These are phyloP conservation scores for Acer campestre DNA, from an alignment of 345 rosid genomes.

Conservation along the genomic window DNA sequence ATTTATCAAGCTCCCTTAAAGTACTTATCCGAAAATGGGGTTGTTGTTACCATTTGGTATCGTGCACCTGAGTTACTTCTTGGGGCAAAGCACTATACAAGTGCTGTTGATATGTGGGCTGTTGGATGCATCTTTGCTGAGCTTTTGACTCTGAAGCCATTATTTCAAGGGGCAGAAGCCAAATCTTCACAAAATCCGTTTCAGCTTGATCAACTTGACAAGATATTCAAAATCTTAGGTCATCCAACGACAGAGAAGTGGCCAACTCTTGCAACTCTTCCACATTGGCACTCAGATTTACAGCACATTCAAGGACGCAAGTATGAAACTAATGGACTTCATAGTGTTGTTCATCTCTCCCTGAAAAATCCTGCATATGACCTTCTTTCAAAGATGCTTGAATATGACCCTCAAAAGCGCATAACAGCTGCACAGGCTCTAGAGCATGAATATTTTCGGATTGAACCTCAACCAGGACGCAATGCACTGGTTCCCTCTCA, in stretches of 20 bases:
- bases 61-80: constrained; percentile 98
- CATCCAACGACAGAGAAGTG: constrained; percentile 96
- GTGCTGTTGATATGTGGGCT: constrained; percentile 99
- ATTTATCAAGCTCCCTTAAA: constrained; percentile 94
- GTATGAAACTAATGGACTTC: constrained; percentile 71
- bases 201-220: constrained; percentile 96
- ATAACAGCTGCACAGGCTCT: constrained; percentile 97
- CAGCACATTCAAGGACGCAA: constrained; percentile 87
- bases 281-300: constrained; percentile 77
- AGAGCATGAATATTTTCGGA: constrained; percentile 87
- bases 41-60: constrained; percentile 99
- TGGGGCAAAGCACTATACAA: constrained; percentile 96
- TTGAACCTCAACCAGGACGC: constrained; percentile 84
- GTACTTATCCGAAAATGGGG: constrained; percentile 86
- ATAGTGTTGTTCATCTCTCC: constrained; percentile 67
- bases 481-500: constrained; percentile 82
- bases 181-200: constrained; percentile 84
- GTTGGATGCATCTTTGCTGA: constrained; percentile 99
- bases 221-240: constrained; percentile 96
- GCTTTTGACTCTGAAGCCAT: constrained; percentile 90
- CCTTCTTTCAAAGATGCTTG: constrained; percentile 91
- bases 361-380: constrained; percentile 70
- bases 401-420: constrained; percentile 88
- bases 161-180: constrained; percentile 96
- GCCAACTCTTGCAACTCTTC: constrained; percentile 84